Evolutionary conservation across 2,329 filamentous ascomycete species (phyloP), one percentile per base, ranked within the genome.

Genomic region (Drechmeria coniospora): DNA sequence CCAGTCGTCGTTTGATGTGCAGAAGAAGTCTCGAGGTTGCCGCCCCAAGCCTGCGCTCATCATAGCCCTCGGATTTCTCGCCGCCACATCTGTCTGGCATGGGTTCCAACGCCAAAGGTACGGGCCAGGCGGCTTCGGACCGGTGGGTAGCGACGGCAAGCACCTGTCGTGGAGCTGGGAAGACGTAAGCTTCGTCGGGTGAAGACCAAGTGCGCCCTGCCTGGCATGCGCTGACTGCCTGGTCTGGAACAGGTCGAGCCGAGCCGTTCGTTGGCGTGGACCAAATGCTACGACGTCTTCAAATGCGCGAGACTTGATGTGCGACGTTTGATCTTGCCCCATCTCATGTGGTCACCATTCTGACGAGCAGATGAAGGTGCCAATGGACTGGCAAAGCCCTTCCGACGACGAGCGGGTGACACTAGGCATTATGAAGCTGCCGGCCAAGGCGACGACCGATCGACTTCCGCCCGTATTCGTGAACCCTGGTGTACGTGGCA

Each of bases 221-320:
- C 20, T n/a, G 20, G 4, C 10, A 21, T 6, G 5, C 20, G 9
- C 20, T 21, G 20, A 21, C 20, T 11, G 10, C n/a, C n/a, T 6
- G 12, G 20, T 5, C 20, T 21, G 5, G 5, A 12, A 25, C 18
- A 71, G 50, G 35, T 51, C 21, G 37, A 42, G 15, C 45, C 50
- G 21, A 45, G 41, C 15, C 32, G 32, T 7, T 32, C 37, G n/a
- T 30, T 53, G 11, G 12, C 16, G 8, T 26, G 28, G 23, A 26
- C 14, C 18, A 25, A 23, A 5, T 30, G 23, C 14, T 30, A 30
- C 19, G 18, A 26, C 6, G 19, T 11, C 6, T 47, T 46, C 16
- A 42, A 52, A 21, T 53, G 50, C 32, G 48, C 50, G 4, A 45
- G 50, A 25, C 38, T 53, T 2, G 47, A 53, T 25, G 50, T 50